Evolutionary conservation across 1,284 basidiomycete species (phyloP), one percentile per base, ranked within the genome.

Genomic region (Trichosporon ovoides): DNA sequence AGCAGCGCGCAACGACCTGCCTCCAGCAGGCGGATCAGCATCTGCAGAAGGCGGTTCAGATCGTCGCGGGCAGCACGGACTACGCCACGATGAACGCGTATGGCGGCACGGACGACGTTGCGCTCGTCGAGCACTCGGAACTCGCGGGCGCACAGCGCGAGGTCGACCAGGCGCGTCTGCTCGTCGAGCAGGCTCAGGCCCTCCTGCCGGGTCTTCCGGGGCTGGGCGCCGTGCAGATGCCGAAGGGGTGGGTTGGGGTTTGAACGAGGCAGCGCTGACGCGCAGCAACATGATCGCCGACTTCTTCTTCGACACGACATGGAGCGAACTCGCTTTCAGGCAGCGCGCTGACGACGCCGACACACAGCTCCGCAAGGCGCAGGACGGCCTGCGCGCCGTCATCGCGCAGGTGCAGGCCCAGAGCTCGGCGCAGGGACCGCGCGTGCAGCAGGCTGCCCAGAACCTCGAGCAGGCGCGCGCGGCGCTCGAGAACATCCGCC

Each of bases 291-390:
- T 66, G 37, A 65, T 66, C 60, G 51, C 57, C 6, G 66, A 68
- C 43, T 53, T 68, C 50, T 60, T 66, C 34, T 68, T 68, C 52
- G 66, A 68, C 56, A 64, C 63, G 40, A 55, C 62, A n/a, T 66
- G 63, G 36, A 62, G 58, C 37, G 66, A 68, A 49, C 55, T 57
- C n/a, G 55, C 57, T 31, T 63, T 66, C 52, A 65, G 65, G 49
- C 55, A 60, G 19, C 62, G 60, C 53, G 65, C 65, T 35, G 18
- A 59, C 46, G 46, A 33, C 3, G 56, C 55, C 4, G 40, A 28
- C 18, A 38, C 35, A 3, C 19, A 55, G 16, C 40, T 60, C 22
- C 38, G 37, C 16, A 11, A 7, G 11, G 55, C 40, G 10, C 46
- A 28, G n/a, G n/a, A 7, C 7, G 33, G 49, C 16, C 33, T 61